Evolutionary conservation across 2,329 filamentous ascomycete species (phyloP).

Genomic region (Colletotrichum cuscutae): DNA sequence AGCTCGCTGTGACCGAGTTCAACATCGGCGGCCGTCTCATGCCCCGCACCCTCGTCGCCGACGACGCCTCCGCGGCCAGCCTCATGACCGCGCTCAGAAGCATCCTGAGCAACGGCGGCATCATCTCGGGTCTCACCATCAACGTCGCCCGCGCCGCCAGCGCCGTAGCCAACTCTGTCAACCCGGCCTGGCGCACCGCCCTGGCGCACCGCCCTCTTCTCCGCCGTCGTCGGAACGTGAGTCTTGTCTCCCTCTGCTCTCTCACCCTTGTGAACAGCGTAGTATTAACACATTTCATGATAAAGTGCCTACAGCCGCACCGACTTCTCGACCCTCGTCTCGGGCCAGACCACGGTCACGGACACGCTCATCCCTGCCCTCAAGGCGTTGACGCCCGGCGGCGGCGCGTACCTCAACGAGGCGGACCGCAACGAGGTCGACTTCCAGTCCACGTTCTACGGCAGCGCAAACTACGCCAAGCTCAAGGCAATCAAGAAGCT

Average conservation of each 20-base stretch:
- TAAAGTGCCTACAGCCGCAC: conserved; percentile 13
- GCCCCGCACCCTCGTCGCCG: conserved; percentile 23
- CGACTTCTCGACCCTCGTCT: conserved; percentile 25
- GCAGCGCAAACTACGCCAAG: conserved; percentile 51
- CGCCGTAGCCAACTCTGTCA: conserved; percentile 36
- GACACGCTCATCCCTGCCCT: conserved; percentile 21
- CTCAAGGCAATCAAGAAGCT: conserved; percentile 57
- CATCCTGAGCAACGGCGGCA: conserved; percentile 11
- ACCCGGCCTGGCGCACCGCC: conserved; percentile 38
- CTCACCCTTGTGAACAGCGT: too few species aligned
- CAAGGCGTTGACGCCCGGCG: conserved; percentile 45
- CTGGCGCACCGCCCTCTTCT: conserved; percentile 35
- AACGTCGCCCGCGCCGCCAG: conserved; percentile 18
- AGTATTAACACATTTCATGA: too few species aligned
- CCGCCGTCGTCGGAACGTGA: conserved; percentile 31
- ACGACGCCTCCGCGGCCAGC: neutral
- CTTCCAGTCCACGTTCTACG: conserved; percentile 58
- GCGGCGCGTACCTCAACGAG: conserved; percentile 62
- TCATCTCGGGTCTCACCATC: conserved; percentile 26
- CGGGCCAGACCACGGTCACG: conserved; percentile 14
- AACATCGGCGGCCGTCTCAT: conserved; percentile 29
- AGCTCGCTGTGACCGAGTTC: conserved; percentile 31
- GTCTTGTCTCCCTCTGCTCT: neutral
- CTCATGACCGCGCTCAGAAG: neutral
- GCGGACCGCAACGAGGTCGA: conserved; percentile 57